Evolutionary conservation across 2,329 filamentous ascomycete genomes (phyloP), one percentile per base, ranked within the genome.

Genomic region (Colletotrichum kahawae): DNA sequence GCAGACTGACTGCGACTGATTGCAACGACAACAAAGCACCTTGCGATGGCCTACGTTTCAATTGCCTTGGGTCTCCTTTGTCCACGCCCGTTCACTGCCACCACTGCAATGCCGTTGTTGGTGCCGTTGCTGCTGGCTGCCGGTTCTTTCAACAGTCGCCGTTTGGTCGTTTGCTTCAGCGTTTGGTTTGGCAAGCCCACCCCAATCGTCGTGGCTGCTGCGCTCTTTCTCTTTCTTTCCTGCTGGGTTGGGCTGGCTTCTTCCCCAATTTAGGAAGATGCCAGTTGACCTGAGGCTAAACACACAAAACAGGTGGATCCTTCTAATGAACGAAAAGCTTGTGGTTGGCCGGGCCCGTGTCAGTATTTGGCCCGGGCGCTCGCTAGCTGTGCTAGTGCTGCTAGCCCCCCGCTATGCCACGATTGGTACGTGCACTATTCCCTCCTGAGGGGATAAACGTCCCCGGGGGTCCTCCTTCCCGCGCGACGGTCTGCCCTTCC

Each of bases 271-370:
- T 16, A 21, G 66, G 57, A 74, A 64, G 27, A 70, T 66, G 51
- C 71, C 27, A 64, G 43, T 48, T 16, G 24, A 64, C 43, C 38
- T 62, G n/a, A 43, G 21, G n/a, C 66, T 59, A 62, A 62, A 67
- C 34, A 14, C 59, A 60, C 38, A 24, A 71, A 27, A 51, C 71
- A 21, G 29, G 59, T 59, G 67, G 67, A 21, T 36, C 69, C 27
- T 14, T 57, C 38, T n/a, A 29, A 29, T 31, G 33, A 63, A 18
- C 21, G 38, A 48, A 60, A 72, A 71, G 62, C 73, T 75, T 72
- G 64, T 75, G 72, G 63, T 67, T 72, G 69, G 72, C 63, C 62
- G 34, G 56, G 68, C 12, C 63, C 57, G 48, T 63, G 68, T 71
- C 72, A 51, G 43, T 24, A 18, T 33, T 5, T 43, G 33, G 63